Evolutionary conservation across 495 filamentous ascomycete genomes (phyloP).

Genomic region (Pyrenula massariospora): DNA sequence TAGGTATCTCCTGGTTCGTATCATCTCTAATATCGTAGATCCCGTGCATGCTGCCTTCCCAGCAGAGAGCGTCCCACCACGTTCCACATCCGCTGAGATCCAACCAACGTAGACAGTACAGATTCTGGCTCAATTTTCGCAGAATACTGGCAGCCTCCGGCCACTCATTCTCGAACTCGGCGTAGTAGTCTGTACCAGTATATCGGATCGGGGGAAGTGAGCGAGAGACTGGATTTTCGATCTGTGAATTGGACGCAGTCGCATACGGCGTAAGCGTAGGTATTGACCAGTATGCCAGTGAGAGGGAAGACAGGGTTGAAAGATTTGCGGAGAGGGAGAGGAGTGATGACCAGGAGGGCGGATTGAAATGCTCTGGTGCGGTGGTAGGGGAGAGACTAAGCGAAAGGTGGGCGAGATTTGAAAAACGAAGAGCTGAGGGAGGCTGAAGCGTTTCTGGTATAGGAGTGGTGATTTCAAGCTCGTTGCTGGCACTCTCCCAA

Average conservation of each 20-base stretch:
- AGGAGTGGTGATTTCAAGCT: slow-evolving; percentile 25
- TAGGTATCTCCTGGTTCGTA: slow-evolving; percentile 1
- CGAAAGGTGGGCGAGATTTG: slow-evolving; percentile 63
- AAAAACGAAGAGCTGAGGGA: slow-evolving; percentile 48
- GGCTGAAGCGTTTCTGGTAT: slow-evolving; percentile 45
- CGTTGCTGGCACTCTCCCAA: slow-evolving; percentile 41
- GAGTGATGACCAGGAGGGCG: slow-evolving; percentile 54
- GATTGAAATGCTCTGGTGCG: background rate
- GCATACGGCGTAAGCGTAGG: slow-evolving; percentile 56
- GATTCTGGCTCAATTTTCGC: slow-evolving; percentile 49
- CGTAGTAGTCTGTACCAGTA: slow-evolving; percentile 54
- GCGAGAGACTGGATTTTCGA: slow-evolving; percentile 21
- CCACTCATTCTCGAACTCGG: slow-evolving; percentile 54
- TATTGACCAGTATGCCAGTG: slow-evolving; percentile 69
- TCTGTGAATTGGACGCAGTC: slow-evolving; percentile 23
- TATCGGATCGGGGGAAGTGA: slow-evolving; percentile 38
- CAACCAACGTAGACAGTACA: slow-evolving; percentile 66
- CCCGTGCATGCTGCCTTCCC: slow-evolving; percentile 20
- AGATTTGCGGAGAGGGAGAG: slow-evolving; percentile 48
- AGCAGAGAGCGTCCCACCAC: slow-evolving; percentile 57
- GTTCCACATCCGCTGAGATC: slow-evolving; percentile 67
- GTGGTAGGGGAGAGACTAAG: slow-evolving; percentile 30
- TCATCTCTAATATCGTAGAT: slow-evolving; percentile 15
- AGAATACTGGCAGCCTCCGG: slow-evolving; percentile 57
- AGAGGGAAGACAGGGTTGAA: slow-evolving; percentile 61